Base-by-base conservation (phyloP, 2,329 filamentous ascomycete species). In the Verticillium dahliae region DNA sequence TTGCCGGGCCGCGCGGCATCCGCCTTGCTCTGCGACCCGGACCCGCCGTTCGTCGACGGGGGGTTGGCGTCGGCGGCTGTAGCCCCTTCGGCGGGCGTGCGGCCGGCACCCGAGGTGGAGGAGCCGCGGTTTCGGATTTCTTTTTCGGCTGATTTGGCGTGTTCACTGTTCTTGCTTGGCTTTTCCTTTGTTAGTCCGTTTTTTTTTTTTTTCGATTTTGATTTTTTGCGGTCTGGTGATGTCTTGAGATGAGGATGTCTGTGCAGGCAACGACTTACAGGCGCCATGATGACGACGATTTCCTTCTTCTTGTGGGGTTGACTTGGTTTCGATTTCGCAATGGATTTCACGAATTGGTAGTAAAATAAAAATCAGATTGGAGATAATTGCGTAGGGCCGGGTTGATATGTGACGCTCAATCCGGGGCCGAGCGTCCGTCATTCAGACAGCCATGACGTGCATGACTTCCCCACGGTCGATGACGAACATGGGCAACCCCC, bases 391-490 rank as follows among this genome's bases (percentile, higher is more conserved):
- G 13, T 37, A 9, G 35, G 35, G 9, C 35, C 35, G 35, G n/a
- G 18, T 50, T 50, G 45, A 50, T 50, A 50, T 50, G 45, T 22
- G 45, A 27, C 10, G 7, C 18, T 50, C 45, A 22, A 13, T 50
- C 45, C 45, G 45, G 45, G 45, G 18, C 7, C 22, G 10, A 10
- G 6, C 5, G 13, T 37, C 35, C 39, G 39, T 41, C 39, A 41
- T n/a, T 3, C 39, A 27, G 7, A 22, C 18, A 9, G 45, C 54
- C 54, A 64, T 63, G 63, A 64, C 63, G 63, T 64, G 61, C 1
- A 64, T 60, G 63, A 64, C 63, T 64, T 56, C 55, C 31, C 31
- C 45, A 22, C 45, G 6, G 4, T 10, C 45, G 45, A 50, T 50
- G 45, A 50, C 45, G 45, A 50, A 10, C 18, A 27, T 7, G n/a